Base-by-base conservation (phyloP, 164 flowering plant genomes). In the Nymphaea thermarum region DNA sequence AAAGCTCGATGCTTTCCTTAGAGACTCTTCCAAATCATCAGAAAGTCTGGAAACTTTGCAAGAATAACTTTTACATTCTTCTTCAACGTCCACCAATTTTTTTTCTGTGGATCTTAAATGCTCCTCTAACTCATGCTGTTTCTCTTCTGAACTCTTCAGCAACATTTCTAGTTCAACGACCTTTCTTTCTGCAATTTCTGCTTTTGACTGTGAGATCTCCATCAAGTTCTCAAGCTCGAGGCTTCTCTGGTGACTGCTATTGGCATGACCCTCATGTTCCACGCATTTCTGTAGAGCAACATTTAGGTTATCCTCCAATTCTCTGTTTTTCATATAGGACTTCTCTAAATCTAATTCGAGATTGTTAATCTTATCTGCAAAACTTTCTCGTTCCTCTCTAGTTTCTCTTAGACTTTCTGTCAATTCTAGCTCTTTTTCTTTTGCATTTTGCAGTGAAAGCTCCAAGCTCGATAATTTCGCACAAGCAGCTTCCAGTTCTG, bases 121-220 rank as follows among this genome's bases (percentile, higher is more conserved):
- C 63, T 85, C 96, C 71, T 93, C 94, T 51, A 91, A 89, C 75
- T 93, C 96, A 71, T 80, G 85, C 45, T 83, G 80, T 73, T 84
- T 85, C 77, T 77, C 70, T 65, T 87, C 86, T 73, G 89, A 85
- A n/a, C 88, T 67, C 75, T 86, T 86, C 42, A 88, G 75, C 60
- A 87, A 69, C 66, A 85, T 66, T 76, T 91, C 96, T 74, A 94
- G 62, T 69, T 94, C 96, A 53, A 75, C 74, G 36, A 67, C 85
- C 80, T 75, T 88, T 67, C 82, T 89, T 4, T 71, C 78, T 60
- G 93, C 77, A 63, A 78, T 86, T 70, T 82, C 97, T 17, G 70
- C 75, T 82, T 85, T 90, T 65, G 86, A 79, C 16, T n/a, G 42
- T 61, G 25, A n/a, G n/a, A n/a, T 36, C 11, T 61, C 2, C 42